A percentile compares a stretch with the other conserved stretches of the same genome.
Evolutionary conservation across 2,329 filamentous ascomycete genomes (phyloP).

Genomic region (Tolypocladium tundrense): DNA sequence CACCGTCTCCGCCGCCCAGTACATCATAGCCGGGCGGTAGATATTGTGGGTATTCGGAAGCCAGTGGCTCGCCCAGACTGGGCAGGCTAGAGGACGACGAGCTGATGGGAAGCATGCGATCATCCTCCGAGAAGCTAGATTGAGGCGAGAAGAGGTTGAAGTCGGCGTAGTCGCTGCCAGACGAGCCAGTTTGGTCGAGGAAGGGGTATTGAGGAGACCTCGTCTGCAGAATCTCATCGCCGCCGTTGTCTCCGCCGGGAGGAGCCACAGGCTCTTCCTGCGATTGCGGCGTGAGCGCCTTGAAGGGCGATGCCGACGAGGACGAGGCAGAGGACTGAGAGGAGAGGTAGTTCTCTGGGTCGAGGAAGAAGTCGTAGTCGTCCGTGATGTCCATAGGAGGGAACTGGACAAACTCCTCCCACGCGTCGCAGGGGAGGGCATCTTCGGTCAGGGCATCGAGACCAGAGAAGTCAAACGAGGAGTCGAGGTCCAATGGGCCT

Average conservation of each 20-base stretch:
- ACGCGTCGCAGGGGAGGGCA: constrained; percentile 18
- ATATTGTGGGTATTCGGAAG: constrained; percentile 4
- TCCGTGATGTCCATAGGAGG: constrained; percentile 22
- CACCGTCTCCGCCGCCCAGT: neutral
- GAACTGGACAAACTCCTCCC: constrained; percentile 37
- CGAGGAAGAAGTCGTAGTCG: constrained; percentile 36
- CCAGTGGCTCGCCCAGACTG: constrained; percentile 4
- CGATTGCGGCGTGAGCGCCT: constrained; percentile 14
- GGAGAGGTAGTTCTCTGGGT: constrained; percentile 31
- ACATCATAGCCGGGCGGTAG: neutral
- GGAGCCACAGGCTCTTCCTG: constrained; percentile 9
- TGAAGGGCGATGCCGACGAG: constrained; percentile 14
- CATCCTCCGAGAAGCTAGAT: constrained; percentile 38
- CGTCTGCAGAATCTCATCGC: constrained; percentile 3
- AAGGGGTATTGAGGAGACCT: constrained; percentile 24
- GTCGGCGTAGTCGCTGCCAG: constrained; percentile 34
- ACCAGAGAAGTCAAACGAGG: constrained; percentile 11
- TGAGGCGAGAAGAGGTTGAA: constrained; percentile 46
- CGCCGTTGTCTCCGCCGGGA: constrained; percentile 3
- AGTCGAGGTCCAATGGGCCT: constrained; percentile 7
- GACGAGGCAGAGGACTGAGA: constrained; percentile 20
- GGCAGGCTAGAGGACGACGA: constrained; percentile 4
- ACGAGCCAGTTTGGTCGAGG: constrained; percentile 13
- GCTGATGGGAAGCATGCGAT: constrained; percentile 25
- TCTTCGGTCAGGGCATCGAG: constrained; percentile 9